Conservation (phyloP, 208 protist genomes). For the Leishmania braziliensis region DNA sequence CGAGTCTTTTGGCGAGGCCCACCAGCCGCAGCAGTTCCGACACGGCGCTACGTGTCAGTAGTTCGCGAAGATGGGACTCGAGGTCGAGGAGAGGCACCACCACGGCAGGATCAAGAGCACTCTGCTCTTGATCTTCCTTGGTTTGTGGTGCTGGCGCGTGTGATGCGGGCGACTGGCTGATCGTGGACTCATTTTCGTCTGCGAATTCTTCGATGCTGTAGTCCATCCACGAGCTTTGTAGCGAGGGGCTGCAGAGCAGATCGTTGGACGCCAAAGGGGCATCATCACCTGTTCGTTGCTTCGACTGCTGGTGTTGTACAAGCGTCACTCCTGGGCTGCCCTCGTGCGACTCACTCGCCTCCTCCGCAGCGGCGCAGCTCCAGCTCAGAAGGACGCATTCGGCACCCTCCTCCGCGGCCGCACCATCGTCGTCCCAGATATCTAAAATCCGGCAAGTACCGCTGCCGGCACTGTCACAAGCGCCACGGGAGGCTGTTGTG, state of each 20-base stretch:
- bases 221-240: neutral
- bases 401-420: conserved; percentile 5
- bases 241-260: neutral
- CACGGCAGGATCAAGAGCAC: neutral
- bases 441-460: neutral
- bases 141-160: neutral
- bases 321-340: neutral
- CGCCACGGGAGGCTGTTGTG: neutral
- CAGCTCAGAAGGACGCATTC: conserved; percentile 20
- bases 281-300: neutral
- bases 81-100: conserved; percentile 10
- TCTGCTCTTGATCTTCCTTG: neutral
- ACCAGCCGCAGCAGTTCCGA: conserved; percentile 14
- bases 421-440: neutral
- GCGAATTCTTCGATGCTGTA: conserved; percentile 1
- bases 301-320: neutral
- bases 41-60: conserved; percentile 7
- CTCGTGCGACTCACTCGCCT: neutral
- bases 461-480: neutral
- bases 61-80: conserved; percentile 11
- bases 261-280: neutral
- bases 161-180: neutral
- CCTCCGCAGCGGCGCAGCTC: conserved; percentile 13
- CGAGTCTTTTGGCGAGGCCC: conserved; percentile 8
- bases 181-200: neutral